Evolutionary conservation across 495 filamentous ascomycete genomes (phyloP).

Genomic region (Neurospora hispaniola): DNA sequence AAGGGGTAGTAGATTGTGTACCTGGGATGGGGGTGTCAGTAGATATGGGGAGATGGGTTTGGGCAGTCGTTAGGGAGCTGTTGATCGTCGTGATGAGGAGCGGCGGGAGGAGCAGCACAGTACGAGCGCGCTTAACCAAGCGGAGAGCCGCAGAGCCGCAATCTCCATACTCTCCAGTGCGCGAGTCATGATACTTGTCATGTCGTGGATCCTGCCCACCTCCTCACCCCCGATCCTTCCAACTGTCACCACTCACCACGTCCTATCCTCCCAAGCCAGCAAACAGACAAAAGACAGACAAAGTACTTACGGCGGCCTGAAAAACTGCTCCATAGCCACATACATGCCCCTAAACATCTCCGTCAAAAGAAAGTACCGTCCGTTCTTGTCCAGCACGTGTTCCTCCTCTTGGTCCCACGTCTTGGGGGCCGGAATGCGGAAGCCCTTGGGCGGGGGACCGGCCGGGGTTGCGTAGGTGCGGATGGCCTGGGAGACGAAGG

Average conservation of each 20-base stretch:
- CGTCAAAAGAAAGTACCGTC: constrained; percentile 82
- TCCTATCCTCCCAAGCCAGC: neutral
- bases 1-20: constrained; percentile 99
- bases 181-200: neutral
- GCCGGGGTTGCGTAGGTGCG: constrained; percentile 61
- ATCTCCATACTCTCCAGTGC: neutral
- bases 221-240: neutral
- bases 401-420: constrained; percentile 64
- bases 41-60: neutral
- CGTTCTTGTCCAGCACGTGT: constrained; percentile 67
- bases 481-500: constrained; percentile 17
- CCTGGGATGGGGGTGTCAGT: constrained; percentile 28
- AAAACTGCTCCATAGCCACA: constrained; percentile 94
- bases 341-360: constrained; percentile 98
- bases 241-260: neutral
- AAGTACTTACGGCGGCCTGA: constrained; percentile 79
- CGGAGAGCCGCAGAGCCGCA: neutral
- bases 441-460: constrained; percentile 66
- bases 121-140: neutral
- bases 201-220: neutral
- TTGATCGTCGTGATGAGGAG: neutral
- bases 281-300: neutral
- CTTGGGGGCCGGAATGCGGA: constrained; percentile 57
- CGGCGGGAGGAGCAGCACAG: neutral
- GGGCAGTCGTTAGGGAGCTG: neutral